These are phyloP conservation scores for Salmacisia buchloeana DNA, from an alignment of 1,284 basidiomycete genomes.

Conservation along the genomic window DNA sequence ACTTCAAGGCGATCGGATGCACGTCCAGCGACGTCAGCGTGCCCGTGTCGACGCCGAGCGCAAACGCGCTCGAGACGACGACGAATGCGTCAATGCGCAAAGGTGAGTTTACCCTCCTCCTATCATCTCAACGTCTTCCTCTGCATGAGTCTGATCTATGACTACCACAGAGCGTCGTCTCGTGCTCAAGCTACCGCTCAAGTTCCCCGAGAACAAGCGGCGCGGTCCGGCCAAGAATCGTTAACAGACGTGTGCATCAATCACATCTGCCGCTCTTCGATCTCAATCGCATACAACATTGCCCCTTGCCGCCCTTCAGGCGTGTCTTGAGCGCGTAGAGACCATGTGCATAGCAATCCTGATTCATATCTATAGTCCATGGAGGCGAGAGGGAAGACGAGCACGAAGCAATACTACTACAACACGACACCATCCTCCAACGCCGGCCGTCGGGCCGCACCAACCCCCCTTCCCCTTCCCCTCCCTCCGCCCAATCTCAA, in stretches of 20 bases:
- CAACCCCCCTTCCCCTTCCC: too few species aligned
- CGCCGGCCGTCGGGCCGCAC: too few species aligned
- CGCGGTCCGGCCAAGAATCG: not conserved
- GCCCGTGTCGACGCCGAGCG: not conserved
- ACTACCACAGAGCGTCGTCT: slow-evolving; percentile 6
- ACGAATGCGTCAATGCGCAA: not conserved
- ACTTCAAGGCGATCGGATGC: slow-evolving; percentile 22
- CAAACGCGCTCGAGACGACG: slow-evolving; percentile 1
- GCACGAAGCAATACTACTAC: not conserved
- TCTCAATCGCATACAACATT: not conserved
- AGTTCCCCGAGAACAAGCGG: slow-evolving; percentile 12
- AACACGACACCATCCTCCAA: not conserved
- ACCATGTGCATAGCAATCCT: not conserved
- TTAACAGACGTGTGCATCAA: not conserved
- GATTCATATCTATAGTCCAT: not conserved
- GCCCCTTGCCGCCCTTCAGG: too few species aligned
- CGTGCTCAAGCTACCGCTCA: slow-evolving; percentile 15
- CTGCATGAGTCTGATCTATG: not conserved
- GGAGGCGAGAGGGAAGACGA: not conserved
- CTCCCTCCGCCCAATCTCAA: too few species aligned
- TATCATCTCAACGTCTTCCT: not conserved
- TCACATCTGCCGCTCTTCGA: not conserved
- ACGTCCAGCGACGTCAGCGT: not conserved
- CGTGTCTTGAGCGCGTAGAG: too few species aligned
- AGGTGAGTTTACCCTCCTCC: not conserved